Evolutionary conservation across 106 monocot species (phyloP).

Genomic region (Vanilla planifolia): DNA sequence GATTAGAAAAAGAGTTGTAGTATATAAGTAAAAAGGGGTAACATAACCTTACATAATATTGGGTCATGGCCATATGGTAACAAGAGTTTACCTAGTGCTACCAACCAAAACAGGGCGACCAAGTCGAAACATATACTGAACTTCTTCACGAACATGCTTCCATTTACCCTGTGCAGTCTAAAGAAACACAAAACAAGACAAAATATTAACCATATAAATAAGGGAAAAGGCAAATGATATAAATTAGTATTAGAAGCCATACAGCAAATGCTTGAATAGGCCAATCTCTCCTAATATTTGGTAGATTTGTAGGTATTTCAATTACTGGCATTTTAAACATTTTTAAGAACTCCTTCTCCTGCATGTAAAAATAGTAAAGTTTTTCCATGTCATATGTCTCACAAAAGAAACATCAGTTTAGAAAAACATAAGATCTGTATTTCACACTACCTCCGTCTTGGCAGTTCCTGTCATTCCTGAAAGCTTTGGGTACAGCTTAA

Average conservation of each 20-base stretch:
- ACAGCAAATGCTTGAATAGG: conserved; percentile 99
- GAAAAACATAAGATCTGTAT: background rate
- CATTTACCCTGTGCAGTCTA: conserved; percentile 96
- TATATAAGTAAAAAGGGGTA: background rate
- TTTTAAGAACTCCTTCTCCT: conserved; percentile 99
- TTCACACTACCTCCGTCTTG: conserved; percentile 79
- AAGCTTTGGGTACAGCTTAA: conserved; percentile 98
- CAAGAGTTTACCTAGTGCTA: conserved; percentile 75
- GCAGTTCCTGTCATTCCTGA: conserved; percentile 99
- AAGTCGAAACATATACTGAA: conserved; percentile 75
- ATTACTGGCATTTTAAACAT: conserved; percentile 98
- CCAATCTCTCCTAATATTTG: conserved; percentile 81
- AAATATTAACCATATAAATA: background rate
- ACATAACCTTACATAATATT: too few relatives aligned
- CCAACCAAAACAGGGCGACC: conserved; percentile 98
- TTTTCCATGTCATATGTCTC: too few relatives aligned
- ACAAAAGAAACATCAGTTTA: background rate
- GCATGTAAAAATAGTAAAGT: conserved; percentile 15
- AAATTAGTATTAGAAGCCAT: conserved; percentile 16
- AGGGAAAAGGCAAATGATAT: conserved; percentile 1
- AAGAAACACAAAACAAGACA: conserved; percentile 11
- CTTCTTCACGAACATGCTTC: conserved; percentile 83
- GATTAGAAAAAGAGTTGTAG: background rate
- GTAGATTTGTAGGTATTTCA: conserved; percentile 96
- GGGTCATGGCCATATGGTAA: too few relatives aligned